Evolutionary conservation across 2,329 filamentous ascomycete genomes (phyloP).

Genomic region (Myriosclerotinia duriaeana): DNA sequence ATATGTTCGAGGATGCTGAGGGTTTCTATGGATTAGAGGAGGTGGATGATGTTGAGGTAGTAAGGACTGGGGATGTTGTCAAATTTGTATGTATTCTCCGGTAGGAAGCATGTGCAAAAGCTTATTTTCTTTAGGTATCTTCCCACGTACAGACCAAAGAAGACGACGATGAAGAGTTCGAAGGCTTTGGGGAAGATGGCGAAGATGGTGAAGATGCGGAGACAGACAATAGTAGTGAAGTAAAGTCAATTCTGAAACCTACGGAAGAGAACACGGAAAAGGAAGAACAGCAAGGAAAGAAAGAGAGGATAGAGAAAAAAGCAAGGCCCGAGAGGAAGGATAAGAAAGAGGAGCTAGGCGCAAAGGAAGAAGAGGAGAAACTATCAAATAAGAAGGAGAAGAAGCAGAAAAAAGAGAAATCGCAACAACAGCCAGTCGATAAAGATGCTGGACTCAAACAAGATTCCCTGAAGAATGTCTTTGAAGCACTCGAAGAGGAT

Average conservation of each 20-base stretch:
- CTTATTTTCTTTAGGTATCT: slow-evolving; percentile 35
- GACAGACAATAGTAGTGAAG: slow-evolving; percentile 37
- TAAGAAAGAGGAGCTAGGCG: slow-evolving; percentile 22
- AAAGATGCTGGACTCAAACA: slow-evolving; percentile 31
- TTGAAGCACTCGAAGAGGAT: slow-evolving; percentile 51
- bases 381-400: slow-evolving; percentile 34
- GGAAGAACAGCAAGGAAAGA: slow-evolving; percentile 4
- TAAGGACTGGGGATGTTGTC: slow-evolving; percentile 61
- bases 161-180: slow-evolving; percentile 58
- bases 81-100: slow-evolving; percentile 51
- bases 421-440: slow-evolving; percentile 35
- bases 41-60: slow-evolving; percentile 85
- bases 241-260: slow-evolving; percentile 32
- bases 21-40: slow-evolving; percentile 93
- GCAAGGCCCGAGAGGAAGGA: slow-evolving; percentile 27
- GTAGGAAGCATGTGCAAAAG: neutral
- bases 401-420: slow-evolving; percentile 34
- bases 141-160: slow-evolving; percentile 40
- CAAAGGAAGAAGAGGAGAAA: slow-evolving; percentile 32
- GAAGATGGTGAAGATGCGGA: slow-evolving; percentile 40
- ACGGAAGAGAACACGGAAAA: slow-evolving; percentile 18
- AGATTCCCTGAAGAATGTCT: slow-evolving; percentile 36
- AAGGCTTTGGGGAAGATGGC: slow-evolving; percentile 46
- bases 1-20: slow-evolving; percentile 82
- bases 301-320: slow-evolving; percentile 23